Evolutionary conservation across 495 filamentous ascomycete species (phyloP).

Genomic region (Penicillium crystallinum): DNA sequence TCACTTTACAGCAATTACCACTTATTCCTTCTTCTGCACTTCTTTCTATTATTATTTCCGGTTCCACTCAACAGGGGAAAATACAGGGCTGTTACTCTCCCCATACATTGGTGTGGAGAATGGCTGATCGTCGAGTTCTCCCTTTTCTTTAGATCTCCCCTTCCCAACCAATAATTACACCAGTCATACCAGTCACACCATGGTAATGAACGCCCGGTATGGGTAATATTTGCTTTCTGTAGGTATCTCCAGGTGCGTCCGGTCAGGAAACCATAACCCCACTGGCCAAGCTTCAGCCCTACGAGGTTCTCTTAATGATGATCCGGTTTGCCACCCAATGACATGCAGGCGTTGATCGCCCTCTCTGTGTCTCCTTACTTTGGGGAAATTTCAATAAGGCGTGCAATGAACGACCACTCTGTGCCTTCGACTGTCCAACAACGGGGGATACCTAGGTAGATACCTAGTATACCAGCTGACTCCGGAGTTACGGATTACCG

Average conservation of each 20-base stretch:
- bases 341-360: background rate
- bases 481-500: background rate
- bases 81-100: background rate
- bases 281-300: constrained; percentile 27
- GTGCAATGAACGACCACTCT: too few relatives aligned
- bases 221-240: too few relatives aligned
- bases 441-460: background rate
- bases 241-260: too few relatives aligned
- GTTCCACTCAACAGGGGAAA: background rate
- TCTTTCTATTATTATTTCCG: background rate
- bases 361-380: background rate
- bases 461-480: background rate
- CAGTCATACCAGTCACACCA: background rate
- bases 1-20: background rate
- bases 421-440: too few relatives aligned
- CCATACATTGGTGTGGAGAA: background rate
- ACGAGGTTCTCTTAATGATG: constrained; percentile 5
- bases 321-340: constrained; percentile 4
- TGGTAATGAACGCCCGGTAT: too few relatives aligned
- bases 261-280: constrained; percentile 4
- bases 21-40: background rate
- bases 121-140: background rate
- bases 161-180: background rate
- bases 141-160: background rate
- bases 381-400: too few relatives aligned